These are phyloP conservation scores for Colletotrichum simmondsii DNA, from an alignment of 2,329 filamentous ascomycete genomes.

Conservation along the genomic window DNA sequence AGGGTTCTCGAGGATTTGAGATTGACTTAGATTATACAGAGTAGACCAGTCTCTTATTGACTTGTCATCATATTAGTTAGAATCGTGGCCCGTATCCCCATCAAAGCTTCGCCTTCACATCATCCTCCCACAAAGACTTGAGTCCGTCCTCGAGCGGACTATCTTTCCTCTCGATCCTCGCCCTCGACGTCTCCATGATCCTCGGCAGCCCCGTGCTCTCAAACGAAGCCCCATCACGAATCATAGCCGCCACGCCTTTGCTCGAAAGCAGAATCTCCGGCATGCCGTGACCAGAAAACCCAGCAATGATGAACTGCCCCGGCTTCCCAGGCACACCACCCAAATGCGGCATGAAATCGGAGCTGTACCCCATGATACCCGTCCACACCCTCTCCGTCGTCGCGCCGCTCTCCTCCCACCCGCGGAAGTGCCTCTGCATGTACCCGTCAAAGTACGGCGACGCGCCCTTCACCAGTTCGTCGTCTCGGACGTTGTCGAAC, in stretches of 20 bases:
- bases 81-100: too few species aligned
- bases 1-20: not conserved
- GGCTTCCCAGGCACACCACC: slow-evolving; percentile 52
- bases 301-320: slow-evolving; percentile 54
- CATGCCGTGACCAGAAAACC: slow-evolving; percentile 52
- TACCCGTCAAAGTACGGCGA: slow-evolving; percentile 57
- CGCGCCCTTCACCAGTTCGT: slow-evolving; percentile 52
- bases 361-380: slow-evolving; percentile 53
- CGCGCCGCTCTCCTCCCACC: slow-evolving; percentile 58
- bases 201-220: not conserved
- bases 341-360: slow-evolving; percentile 54
- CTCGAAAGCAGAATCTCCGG: not conserved
- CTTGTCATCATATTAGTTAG: not conserved
- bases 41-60: not conserved
- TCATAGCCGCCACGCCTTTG: not conserved
- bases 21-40: not conserved
- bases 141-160: not conserved
- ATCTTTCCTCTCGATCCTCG: not conserved
- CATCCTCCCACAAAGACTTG: not conserved
- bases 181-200: not conserved
- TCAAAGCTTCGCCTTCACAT: not conserved
- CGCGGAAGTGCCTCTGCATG: slow-evolving; percentile 58
- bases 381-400: slow-evolving; percentile 47
- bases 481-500: slow-evolving; percentile 58
- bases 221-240: not conserved